Evolutionary conservation across 2,329 filamentous ascomycete genomes (phyloP).

Genomic region (Ophiostoma triangulosporum): DNA sequence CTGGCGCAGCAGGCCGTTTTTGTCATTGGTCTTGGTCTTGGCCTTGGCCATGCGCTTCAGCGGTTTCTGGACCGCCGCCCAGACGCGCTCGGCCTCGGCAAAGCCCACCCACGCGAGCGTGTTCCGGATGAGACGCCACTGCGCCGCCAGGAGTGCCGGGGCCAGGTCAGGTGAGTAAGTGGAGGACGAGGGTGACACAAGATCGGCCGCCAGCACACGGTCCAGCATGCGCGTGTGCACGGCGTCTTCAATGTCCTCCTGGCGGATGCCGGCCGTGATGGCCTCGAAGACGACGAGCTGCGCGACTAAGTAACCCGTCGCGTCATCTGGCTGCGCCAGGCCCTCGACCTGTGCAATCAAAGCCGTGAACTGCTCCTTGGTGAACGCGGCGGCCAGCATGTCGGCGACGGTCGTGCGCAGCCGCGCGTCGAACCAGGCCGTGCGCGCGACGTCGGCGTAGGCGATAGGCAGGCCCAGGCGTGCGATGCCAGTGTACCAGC

Average conservation of each 20-base stretch:
- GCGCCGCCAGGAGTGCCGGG: slow-evolving; percentile 2
- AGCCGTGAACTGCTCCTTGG: slow-evolving; percentile 29
- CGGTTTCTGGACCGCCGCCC: slow-evolving; percentile 10
- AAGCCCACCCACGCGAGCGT: slow-evolving; percentile 18
- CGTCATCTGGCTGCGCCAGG: not conserved
- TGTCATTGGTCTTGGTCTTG: slow-evolving; percentile 2
- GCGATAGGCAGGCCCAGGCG: slow-evolving; percentile 20
- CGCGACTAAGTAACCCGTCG: slow-evolving; percentile 14
- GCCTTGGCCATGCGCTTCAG: not conserved
- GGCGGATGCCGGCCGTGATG: slow-evolving; percentile 28
- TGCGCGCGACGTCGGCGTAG: slow-evolving; percentile 3
- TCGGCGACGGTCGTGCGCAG: slow-evolving; percentile 16
- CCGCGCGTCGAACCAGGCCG: slow-evolving; percentile 18
- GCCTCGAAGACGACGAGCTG: slow-evolving; percentile 30
- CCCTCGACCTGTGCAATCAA: slow-evolving; percentile 30
- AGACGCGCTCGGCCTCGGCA: slow-evolving; percentile 16
- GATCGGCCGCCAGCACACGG: slow-evolving; percentile 15
- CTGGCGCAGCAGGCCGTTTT: slow-evolving; percentile 12
- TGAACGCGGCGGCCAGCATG: slow-evolving; percentile 30
- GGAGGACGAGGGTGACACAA: not conserved
- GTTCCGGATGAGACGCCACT: slow-evolving; percentile 17
- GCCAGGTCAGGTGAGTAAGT: not conserved
- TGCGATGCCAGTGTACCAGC: slow-evolving; percentile 28
- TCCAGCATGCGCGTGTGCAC: slow-evolving; percentile 27
- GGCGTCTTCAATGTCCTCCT: slow-evolving; percentile 30